Percentiles rank a stretch among this genome's conserved stretches.
phyloP scores from a whole-genome alignment of 2,329 filamentous ascomycete species.

The Aspergillus novofumigatus region DNA sequence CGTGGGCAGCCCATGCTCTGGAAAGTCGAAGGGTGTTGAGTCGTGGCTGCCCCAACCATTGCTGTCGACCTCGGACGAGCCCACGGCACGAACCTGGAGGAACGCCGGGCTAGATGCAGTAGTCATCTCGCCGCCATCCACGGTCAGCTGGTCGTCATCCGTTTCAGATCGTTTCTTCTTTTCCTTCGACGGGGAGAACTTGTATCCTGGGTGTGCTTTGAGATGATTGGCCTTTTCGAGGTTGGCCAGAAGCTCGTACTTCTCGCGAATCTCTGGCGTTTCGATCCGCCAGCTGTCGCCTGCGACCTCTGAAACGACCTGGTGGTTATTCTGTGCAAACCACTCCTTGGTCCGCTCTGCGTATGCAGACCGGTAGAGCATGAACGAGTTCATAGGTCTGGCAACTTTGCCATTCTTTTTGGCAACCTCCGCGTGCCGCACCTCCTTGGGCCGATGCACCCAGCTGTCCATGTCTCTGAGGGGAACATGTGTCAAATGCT shows the following conservation, averaged over 20 bases:
- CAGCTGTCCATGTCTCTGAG: slow-evolving; percentile 76
- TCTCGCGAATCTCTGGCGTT: slow-evolving; percentile 63
- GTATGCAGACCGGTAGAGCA: slow-evolving; percentile 92
- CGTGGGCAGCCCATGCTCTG: slow-evolving; percentile 18
- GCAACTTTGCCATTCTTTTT: slow-evolving; percentile 75
- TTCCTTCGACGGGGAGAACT: slow-evolving; percentile 66
- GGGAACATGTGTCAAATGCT: slow-evolving; percentile 47
- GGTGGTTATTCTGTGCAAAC: slow-evolving; percentile 85
- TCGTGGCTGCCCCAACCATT: slow-evolving; percentile 26
- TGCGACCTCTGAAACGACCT: slow-evolving; percentile 83
- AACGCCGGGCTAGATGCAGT: slow-evolving; percentile 18
- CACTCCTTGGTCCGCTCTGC: slow-evolving; percentile 79
- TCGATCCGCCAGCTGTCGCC: slow-evolving; percentile 84
- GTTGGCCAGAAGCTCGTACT: slow-evolving; percentile 74
- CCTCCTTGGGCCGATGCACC: slow-evolving; percentile 67
- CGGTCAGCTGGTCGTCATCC: slow-evolving; percentile 30
- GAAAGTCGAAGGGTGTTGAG: slow-evolving; percentile 33
- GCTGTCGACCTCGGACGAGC: slow-evolving; percentile 26
- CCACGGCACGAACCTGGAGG: slow-evolving; percentile 20
- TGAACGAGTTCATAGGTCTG: slow-evolving; percentile 95
- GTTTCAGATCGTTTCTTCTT: slow-evolving; percentile 59
- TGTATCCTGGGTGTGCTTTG: slow-evolving; percentile 83
- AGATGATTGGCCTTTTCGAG: slow-evolving; percentile 82
- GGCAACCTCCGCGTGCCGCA: slow-evolving; percentile 64
- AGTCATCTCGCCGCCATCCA: slow-evolving; percentile 23